A percentile compares a stretch with the other conserved stretches of the same genome.
These are phyloP conservation scores for Leersia perrieri DNA, from an alignment of 176 grass and related monocot genomes.

Conservation along the genomic window DNA sequence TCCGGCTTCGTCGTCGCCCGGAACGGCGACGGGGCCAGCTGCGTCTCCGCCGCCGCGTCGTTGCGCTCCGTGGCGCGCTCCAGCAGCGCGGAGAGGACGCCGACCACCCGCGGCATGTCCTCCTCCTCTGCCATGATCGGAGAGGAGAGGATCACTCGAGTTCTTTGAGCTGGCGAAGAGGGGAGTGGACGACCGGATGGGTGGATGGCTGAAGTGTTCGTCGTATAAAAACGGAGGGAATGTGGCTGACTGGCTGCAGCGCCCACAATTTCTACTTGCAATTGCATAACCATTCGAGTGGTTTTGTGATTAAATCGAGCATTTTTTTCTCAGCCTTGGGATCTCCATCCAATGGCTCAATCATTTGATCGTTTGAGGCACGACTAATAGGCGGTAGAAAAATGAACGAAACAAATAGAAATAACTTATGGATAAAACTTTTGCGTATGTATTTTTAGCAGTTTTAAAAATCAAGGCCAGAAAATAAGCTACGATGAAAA, in stretches of 20 bases:
- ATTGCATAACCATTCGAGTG: neutral
- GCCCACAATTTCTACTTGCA: neutral
- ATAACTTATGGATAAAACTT: too few relatives aligned
- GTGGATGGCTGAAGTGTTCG: neutral
- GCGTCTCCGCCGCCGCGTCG: slow-evolving; percentile 22
- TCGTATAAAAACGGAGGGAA: slow-evolving; percentile 21
- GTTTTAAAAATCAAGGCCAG: too few relatives aligned
- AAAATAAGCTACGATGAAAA: too few relatives aligned
- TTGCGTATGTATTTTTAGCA: too few relatives aligned
- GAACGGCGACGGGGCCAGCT: slow-evolving; percentile 39
- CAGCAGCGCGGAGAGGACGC: slow-evolving; percentile 51
- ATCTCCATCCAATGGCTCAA: neutral
- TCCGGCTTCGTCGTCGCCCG: slow-evolving; percentile 40
- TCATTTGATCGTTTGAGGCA: too few relatives aligned
- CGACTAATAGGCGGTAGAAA: too few relatives aligned
- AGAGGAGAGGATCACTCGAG: neutral
- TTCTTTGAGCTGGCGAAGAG: slow-evolving; percentile 15
- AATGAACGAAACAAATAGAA: too few relatives aligned
- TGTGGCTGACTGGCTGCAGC: too few relatives aligned
- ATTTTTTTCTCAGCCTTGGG: neutral
- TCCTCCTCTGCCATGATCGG: slow-evolving; percentile 32
- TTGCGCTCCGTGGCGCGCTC: slow-evolving; percentile 53
- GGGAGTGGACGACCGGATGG: slow-evolving; percentile 5
- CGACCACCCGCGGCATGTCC: slow-evolving; percentile 48
- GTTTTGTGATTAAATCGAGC: neutral